Conservation (phyloP, 2,329 filamentous ascomycete genomes). For the Sordariomycetes sp. region DNA sequence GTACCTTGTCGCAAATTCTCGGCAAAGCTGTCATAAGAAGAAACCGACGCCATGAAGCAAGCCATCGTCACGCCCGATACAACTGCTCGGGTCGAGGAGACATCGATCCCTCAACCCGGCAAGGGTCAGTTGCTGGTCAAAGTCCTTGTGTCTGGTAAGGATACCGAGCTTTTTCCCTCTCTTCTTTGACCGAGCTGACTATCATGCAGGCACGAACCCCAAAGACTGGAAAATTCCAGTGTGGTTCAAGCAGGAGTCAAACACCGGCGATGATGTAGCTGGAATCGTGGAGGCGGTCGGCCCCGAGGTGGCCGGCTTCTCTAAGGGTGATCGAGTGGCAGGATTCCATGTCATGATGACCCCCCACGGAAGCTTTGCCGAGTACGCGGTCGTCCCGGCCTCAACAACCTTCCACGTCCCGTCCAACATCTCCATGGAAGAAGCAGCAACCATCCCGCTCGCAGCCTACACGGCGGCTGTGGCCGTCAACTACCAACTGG, state of each 20-base stretch:
- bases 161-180: too few species aligned
- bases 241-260: constrained; percentile 2
- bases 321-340: constrained; percentile 46
- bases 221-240: constrained; percentile 4
- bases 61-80: constrained; percentile 3
- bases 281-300: constrained; percentile 40
- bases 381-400: constrained; percentile 48
- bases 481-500: constrained; percentile 35
- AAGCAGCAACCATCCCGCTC: constrained; percentile 47
- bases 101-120: constrained; percentile 7
- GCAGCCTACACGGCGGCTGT: constrained; percentile 44
- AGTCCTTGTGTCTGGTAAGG: constrained; percentile 7
- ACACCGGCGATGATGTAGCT: constrained; percentile 23
- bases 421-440: constrained; percentile 37
- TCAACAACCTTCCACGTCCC: constrained; percentile 50
- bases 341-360: constrained; percentile 1
- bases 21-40: constrained; percentile 1
- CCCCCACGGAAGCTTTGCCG: constrained; percentile 46
- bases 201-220: constrained; percentile 3
- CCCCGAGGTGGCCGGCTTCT: constrained; percentile 30
- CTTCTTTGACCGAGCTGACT: too few species aligned
- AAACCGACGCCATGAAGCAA: constrained; percentile 5
- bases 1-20: too few species aligned
- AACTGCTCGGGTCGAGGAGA: constrained; percentile 3
- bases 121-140: constrained; percentile 12